Evolutionary conservation across 2,329 filamentous ascomycete genomes (phyloP), one percentile per base, ranked within the genome.

Genomic region (Penicillium decumbens): DNA sequence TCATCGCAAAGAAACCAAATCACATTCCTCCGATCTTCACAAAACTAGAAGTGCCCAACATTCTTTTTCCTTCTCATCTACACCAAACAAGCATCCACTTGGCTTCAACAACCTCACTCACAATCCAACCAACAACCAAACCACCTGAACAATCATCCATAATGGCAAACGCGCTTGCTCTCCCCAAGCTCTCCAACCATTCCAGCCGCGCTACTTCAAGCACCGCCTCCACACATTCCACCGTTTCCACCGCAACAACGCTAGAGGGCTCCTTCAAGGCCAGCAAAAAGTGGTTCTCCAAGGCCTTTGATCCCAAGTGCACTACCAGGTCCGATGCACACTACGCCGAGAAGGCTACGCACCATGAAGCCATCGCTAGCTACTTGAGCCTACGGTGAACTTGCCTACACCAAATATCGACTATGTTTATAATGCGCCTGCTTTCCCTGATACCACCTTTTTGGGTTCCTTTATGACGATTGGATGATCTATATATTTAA

Each of bases 241-340:
- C 49, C 44, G 55, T 56, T 43, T 64, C 61, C 43, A 58, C 50
- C 4, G 58, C 61, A 18, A 55, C 61, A 43, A 63, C 62, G 2
- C 54, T 65, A 20, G 62, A 63, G 45, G 50, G 50, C 41, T 33
- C 39, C 28, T 54, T 61, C 12, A 23, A 40, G 13, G 43, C 43
- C 29, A 45, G 32, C 43, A 54, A 53, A 33, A 56, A 58, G 43
- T 61, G 53, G 53, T 60, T 51, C 51, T 60, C 57, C 56, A 13
- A 61, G 57, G 40, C 32, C 44, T 27, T 23, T 15, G 44, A 37
- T 23, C 35, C 41, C 38, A 42, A 45, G 2, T 27, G 44, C 24
- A n/a, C 24, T 33, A 39, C 20, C 3, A 44, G 35, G 9, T 43
- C 41, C 0, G 37, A 41, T 5, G 37, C 46, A n/a, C 5, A 24